A percentile compares a stretch with the other conserved stretches of the same genome.
Evolutionary conservation across 768 basidiomycete genomes (phyloP).

Genomic region (Pulveroboletus sp.): DNA sequence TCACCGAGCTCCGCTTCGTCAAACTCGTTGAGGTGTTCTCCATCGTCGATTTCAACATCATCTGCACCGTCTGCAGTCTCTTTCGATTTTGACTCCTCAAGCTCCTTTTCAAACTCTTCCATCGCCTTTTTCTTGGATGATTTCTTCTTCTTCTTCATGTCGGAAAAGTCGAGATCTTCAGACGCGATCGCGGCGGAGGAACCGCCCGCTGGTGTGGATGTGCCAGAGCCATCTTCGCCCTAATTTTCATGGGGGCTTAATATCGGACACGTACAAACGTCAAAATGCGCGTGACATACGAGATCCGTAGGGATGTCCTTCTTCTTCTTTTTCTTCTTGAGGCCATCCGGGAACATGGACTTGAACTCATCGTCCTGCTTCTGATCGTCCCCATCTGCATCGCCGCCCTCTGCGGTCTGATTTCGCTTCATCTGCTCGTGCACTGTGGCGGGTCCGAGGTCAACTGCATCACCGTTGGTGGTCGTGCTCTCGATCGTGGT

Average conservation of each 20-base stretch:
- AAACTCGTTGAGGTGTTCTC: constrained; percentile 58
- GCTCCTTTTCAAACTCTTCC: constrained; percentile 92
- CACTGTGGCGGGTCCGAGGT: constrained; percentile 70
- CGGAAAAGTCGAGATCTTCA: constrained; percentile 90
- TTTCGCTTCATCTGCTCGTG: constrained; percentile 66
- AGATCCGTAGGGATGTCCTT: constrained; percentile 84
- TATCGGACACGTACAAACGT: not conserved
- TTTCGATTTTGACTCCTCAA: constrained; percentile 67
- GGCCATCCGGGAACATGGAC: constrained; percentile 74
- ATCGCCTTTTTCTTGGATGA: constrained; percentile 85
- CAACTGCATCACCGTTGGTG: constrained; percentile 64
- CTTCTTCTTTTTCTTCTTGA: constrained; percentile 93
- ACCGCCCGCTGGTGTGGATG: constrained; percentile 49
- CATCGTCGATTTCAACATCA: constrained; percentile 54
- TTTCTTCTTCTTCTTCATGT: constrained; percentile 97
- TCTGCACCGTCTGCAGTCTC: constrained; percentile 56
- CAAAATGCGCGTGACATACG: constrained; percentile 38
- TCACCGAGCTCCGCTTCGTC: constrained; percentile 88
- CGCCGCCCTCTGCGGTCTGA: constrained; percentile 36
- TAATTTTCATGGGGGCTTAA: constrained; percentile 21
- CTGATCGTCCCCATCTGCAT: constrained; percentile 36
- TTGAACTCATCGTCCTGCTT: constrained; percentile 73
- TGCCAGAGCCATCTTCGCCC: constrained; percentile 61
- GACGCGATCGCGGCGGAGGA: constrained; percentile 41
- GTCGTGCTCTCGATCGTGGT: constrained; percentile 66